These are phyloP conservation scores for Arabidopsis lyrata DNA, from an alignment of 441 rosid genomes.

Conservation along the genomic window DNA sequence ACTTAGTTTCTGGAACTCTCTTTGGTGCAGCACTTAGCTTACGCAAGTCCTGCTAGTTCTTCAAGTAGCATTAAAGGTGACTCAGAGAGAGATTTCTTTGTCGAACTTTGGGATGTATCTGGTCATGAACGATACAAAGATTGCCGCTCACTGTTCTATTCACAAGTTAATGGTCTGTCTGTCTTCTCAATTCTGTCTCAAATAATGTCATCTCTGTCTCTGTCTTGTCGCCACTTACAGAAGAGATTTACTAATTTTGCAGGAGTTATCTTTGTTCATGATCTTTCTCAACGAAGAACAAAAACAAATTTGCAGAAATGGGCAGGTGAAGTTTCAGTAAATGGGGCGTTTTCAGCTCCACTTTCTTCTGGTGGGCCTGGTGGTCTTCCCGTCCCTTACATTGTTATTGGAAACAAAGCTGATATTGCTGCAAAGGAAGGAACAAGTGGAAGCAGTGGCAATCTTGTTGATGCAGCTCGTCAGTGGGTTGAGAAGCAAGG, in stretches of 20 bases:
- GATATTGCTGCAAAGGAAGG: not conserved
- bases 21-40: too few relatives aligned
- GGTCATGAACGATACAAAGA: too few relatives aligned
- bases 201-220: not conserved
- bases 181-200: not conserved
- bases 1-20: too few relatives aligned
- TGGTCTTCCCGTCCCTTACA: not conserved
- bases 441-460: not conserved
- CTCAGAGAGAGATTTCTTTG: conserved; percentile 87
- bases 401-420: not conserved
- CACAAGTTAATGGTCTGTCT: too few relatives aligned
- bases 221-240: not conserved
- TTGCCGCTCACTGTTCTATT: too few relatives aligned
- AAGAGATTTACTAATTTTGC: not conserved
- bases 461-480: not conserved
- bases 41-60: conserved; percentile 58
- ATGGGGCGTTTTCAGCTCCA: not conserved
- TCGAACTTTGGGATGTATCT: conserved; percentile 85
- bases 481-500: not conserved
- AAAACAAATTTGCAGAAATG: not conserved
- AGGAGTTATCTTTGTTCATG: not conserved
- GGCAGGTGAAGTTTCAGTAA: not conserved
- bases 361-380: not conserved
- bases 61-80: conserved; percentile 88
- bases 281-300: not conserved